These are phyloP conservation scores for Magnusiomyces suaveolens DNA, from an alignment of 1,139 yeast genomes.

Conservation along the genomic window DNA sequence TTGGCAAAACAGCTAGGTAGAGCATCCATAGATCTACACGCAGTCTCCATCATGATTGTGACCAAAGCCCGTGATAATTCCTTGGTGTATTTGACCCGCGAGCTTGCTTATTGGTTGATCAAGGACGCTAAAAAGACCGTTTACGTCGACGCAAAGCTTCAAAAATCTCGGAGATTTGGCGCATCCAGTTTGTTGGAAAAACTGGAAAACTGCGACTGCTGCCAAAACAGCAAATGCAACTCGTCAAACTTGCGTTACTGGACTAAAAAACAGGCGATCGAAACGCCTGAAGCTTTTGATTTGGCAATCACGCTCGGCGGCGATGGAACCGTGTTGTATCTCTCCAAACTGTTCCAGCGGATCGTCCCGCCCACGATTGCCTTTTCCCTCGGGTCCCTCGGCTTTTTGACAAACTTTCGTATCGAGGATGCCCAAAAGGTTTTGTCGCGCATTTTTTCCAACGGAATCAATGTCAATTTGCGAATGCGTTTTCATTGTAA, in stretches of 20 bases:
- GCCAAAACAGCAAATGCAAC: no score
- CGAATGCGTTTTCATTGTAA: slow-evolving; percentile 76
- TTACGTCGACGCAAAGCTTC: slow-evolving; percentile 61
- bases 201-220: no score
- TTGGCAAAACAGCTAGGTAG: slow-evolving; percentile 64
- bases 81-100: slow-evolving; percentile 61
- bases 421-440: slow-evolving; percentile 58
- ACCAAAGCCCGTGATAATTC: slow-evolving; percentile 85
- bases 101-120: slow-evolving; percentile 68
- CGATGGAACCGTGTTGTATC: slow-evolving; percentile 81
- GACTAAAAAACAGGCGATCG: slow-evolving; percentile 49
- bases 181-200: slow-evolving; percentile 27
- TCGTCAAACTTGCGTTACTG: slow-evolving; percentile 49
- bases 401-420: slow-evolving; percentile 69
- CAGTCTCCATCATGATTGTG: slow-evolving; percentile 63
- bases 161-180: slow-evolving; percentile 53
- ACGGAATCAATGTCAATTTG: slow-evolving; percentile 68
- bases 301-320: slow-evolving; percentile 78
- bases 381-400: slow-evolving; percentile 71
- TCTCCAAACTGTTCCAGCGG: slow-evolving; percentile 65
- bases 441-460: slow-evolving; percentile 47
- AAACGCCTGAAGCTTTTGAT: slow-evolving; percentile 56
- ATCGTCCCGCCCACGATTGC: slow-evolving; percentile 85
- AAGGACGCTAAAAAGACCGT: slow-evolving; percentile 32
- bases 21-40: slow-evolving; percentile 64